Conservation (phyloP, 2,329 filamentous ascomycete species). For the Pseudogymnoascus sp. region DNA sequence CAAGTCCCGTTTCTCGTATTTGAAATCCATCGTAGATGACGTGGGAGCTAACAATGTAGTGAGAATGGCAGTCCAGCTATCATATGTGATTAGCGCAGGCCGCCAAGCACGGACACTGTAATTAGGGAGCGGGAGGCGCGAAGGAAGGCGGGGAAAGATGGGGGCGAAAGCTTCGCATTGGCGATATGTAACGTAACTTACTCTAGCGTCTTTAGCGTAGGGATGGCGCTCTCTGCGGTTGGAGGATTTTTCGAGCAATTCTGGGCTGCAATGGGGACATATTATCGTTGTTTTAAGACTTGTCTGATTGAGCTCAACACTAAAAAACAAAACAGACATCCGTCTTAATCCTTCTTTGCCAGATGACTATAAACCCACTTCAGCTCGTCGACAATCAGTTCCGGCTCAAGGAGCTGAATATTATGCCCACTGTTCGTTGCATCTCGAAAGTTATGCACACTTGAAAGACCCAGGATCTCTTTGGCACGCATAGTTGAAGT, state of each 20-base stretch:
- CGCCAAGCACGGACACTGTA: neutral
- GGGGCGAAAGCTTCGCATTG: neutral
- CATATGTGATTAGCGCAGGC: neutral
- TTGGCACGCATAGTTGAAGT: conserved; percentile 10
- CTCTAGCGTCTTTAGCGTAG: too few species aligned
- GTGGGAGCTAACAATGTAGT: too few species aligned
- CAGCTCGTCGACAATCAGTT: conserved; percentile 15
- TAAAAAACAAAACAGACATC: neutral
- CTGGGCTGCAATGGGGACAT: neutral
- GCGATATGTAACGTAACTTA: neutral
- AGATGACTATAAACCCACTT: conserved; percentile 11
- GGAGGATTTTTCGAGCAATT: too few species aligned
- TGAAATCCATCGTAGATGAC: too few species aligned
- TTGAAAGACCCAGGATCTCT: conserved; percentile 14
- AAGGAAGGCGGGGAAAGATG: neutral
- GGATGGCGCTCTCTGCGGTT: too few species aligned
- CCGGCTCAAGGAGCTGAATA: conserved; percentile 16
- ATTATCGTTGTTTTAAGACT: neutral
- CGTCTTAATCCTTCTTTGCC: neutral
- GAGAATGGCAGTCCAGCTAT: neutral
- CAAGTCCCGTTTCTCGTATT: too few species aligned
- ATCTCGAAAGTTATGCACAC: conserved; percentile 5
- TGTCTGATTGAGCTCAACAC: neutral
- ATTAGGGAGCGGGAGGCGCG: neutral
- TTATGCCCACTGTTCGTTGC: conserved; percentile 15